These are phyloP conservation scores for Globisporangium radiosum DNA, from an alignment of 352 stramenopile genomes.

Conservation along the genomic window DNA sequence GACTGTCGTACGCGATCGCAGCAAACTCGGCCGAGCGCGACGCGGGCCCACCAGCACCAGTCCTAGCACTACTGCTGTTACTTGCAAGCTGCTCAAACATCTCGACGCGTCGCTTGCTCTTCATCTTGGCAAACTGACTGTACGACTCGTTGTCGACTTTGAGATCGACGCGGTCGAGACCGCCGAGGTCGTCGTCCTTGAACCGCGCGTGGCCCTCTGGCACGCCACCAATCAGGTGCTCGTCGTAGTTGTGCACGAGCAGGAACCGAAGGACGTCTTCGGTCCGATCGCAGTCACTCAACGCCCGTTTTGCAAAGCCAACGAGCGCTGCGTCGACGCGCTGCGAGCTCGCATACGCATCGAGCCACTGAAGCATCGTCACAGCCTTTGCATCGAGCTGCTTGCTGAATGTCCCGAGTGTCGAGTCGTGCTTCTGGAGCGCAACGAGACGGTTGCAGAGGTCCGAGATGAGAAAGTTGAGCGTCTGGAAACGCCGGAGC, in stretches of 20 bases:
- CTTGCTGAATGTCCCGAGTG: conserved; percentile 19
- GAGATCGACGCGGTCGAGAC: conserved; percentile 48
- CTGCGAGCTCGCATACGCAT: conserved; percentile 58
- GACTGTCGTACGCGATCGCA: conserved; percentile 43
- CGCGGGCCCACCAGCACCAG: background rate
- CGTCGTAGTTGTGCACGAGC: conserved; percentile 69
- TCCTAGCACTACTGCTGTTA: background rate
- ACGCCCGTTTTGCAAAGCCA: conserved; percentile 39
- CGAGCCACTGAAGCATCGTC: conserved; percentile 44
- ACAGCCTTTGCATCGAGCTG: conserved; percentile 35
- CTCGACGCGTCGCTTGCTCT: conserved; percentile 33
- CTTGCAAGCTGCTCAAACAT: conserved; percentile 51
- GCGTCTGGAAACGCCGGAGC: conserved; percentile 56
- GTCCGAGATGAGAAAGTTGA: conserved; percentile 78
- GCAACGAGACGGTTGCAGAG: conserved; percentile 57
- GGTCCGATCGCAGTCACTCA: conserved; percentile 23
- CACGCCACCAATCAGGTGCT: conserved; percentile 52
- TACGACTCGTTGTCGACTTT: conserved; percentile 39
- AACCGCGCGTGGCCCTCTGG: conserved; percentile 22
- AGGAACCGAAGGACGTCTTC: conserved; percentile 58
- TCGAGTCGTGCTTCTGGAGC: conserved; percentile 30
- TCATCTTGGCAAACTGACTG: conserved; percentile 28
- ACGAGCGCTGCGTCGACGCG: conserved; percentile 34
- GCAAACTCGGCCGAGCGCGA: conserved; percentile 44
- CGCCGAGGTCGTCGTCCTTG: conserved; percentile 41